A percentile compares a stretch with the other conserved stretches of the same genome.
These are phyloP conservation scores for Lasiodiplodia hormozganensis DNA, from an alignment of 2,329 filamentous ascomycete genomes.

Conservation along the genomic window DNA sequence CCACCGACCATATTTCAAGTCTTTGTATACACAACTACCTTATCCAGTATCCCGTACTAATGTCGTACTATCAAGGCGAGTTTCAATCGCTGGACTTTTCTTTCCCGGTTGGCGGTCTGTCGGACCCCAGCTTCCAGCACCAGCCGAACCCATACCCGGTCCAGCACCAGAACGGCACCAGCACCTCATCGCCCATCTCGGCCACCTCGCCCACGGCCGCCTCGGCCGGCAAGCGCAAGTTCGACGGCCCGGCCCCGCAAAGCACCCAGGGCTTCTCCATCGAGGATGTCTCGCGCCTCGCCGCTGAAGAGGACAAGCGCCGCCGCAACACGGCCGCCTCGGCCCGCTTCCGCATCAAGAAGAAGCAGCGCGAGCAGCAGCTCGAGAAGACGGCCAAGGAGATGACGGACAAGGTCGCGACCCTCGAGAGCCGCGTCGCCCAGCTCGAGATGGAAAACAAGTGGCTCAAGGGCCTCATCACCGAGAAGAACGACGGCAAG, in stretches of 20 bases:
- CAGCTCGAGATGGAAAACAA: constrained; percentile 61
- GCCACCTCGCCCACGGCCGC: constrained; percentile 36
- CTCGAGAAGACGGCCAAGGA: constrained; percentile 60
- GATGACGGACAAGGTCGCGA: constrained; percentile 56
- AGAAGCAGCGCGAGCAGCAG: constrained; percentile 61
- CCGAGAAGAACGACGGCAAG: constrained; percentile 55
- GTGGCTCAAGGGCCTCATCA: constrained; percentile 60
- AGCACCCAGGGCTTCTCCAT: constrained; percentile 43
- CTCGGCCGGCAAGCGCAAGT: constrained; percentile 55
- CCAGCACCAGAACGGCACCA: constrained; percentile 36
- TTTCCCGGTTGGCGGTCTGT: constrained; percentile 44
- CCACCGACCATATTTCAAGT: constrained; percentile 28
- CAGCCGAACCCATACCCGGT: constrained; percentile 37
- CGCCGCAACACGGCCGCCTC: constrained; percentile 61
- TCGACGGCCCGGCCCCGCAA: constrained; percentile 40
- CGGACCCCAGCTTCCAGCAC: constrained; percentile 39
- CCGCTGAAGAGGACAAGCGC: constrained; percentile 61
- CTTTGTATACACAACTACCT: constrained; percentile 21
- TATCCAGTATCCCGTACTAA: constrained; percentile 25
- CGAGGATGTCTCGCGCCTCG: constrained; percentile 55
- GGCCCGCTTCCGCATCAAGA: constrained; percentile 61
- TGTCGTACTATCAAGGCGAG: constrained; percentile 45
- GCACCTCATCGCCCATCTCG: constrained; percentile 40
- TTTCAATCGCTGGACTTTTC: constrained; percentile 57
- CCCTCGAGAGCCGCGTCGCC: constrained; percentile 54